These are phyloP conservation scores for Friedmanniomyces simplex DNA, from an alignment of 495 filamentous ascomycete genomes.

Conservation along the genomic window DNA sequence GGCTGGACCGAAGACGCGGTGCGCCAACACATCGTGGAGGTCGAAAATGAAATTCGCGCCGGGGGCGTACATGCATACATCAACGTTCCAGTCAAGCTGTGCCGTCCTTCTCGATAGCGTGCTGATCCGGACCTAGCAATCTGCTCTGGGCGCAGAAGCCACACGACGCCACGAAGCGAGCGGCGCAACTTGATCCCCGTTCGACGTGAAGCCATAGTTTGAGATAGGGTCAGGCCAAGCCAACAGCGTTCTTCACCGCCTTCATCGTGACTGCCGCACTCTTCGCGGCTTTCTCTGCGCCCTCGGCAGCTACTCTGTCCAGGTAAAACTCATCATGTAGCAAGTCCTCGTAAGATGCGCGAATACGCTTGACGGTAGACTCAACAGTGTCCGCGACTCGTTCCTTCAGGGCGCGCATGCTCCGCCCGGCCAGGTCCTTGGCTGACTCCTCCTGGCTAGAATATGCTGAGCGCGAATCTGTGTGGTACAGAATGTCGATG, in stretches of 20 bases:
- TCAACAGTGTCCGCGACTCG: conserved; percentile 46
- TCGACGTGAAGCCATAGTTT: no score
- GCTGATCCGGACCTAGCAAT: no score
- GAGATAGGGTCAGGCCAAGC: conserved; percentile 32
- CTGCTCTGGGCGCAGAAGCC: no score
- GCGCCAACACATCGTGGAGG: no score
- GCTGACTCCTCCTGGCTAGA: conserved; percentile 47
- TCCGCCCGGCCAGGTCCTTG: conserved; percentile 37
- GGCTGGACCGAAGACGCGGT: no score
- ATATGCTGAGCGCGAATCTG: conserved; percentile 34
- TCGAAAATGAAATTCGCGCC: no score
- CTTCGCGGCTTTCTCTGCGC: conserved; percentile 47
- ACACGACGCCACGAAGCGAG: no score
- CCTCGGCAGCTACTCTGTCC: conserved; percentile 48
- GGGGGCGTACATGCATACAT: no score
- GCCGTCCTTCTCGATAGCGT: no score
- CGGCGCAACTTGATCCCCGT: no score
- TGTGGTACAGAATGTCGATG: conserved; percentile 60
- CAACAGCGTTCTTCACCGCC: conserved; percentile 50
- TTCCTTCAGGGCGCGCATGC: conserved; percentile 55
- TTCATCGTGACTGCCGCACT: conserved; percentile 62
- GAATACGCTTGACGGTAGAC: conserved; percentile 44
- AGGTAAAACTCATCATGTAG: conserved; percentile 45
- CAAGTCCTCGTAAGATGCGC: conserved; percentile 50
- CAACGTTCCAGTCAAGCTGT: no score